Base-by-base conservation (phyloP, 1,284 basidiomycete genomes). In the Bjerkandera adusta region DNA sequence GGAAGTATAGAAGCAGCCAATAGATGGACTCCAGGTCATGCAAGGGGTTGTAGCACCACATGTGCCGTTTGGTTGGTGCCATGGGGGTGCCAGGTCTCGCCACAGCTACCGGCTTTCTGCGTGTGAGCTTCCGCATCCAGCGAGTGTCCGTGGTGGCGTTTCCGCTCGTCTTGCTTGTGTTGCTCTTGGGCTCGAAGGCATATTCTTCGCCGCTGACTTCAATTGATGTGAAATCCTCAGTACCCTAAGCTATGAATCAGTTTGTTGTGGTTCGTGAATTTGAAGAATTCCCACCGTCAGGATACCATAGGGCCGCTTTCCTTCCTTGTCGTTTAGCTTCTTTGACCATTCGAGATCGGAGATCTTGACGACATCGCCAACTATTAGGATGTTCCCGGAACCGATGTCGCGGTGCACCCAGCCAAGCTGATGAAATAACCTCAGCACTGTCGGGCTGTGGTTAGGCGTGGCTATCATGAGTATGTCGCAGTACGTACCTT, bases 331-430 rank as follows among this genome's bases (percentile, higher is more conserved):
- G 21, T 26, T 25, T 13, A 20, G 22, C 15, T 24, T 11, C 21
- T 42, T 41, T 5, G 45, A 29, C 33, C 25, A 41, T 20, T 41
- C 45, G 13, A 47, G 27, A 26, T 50, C 37, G 5, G 29, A n/a
- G 13, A 50, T 13, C 24, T 21, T 40, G 7, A 32, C 45, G n/a
- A n/a, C n/a, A n/a, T n/a, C 44, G 12, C 39, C 18, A 20, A 16
- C 16, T 12, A 43, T 21, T 11, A 50, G 29, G 8, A 50, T 50
- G 25, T 47, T 50, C 12, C 45, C 38, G 5, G 45, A 12, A 26
- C 48, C 41, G n/a, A 47, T 26, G 45, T 47, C 45, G 5, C 45
- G 27, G 26, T 47, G 37, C 8, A 47, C 38, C 45, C 45, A 47
- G n/a, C 48, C 41, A n/a, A n/a, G n/a, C n/a, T n/a, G n/a, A 47